Evolutionary conservation across 176 grass and related monocot species (phyloP), one percentile per base, ranked within the genome.

Genomic region (Rhynchospora breviuscula): DNA sequence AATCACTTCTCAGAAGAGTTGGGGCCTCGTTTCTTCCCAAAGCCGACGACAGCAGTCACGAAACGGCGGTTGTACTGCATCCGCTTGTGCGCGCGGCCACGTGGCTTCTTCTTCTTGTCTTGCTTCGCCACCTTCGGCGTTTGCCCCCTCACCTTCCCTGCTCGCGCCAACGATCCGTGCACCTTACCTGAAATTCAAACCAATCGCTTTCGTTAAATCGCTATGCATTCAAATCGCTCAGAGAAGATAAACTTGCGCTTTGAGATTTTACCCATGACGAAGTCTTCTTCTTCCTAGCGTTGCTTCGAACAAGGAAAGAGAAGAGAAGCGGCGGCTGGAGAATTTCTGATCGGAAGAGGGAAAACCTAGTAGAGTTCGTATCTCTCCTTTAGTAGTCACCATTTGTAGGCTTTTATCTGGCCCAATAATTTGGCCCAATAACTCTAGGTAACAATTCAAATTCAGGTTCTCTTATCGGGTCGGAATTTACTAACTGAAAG

Each of bases 11-110:
- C 90, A 14, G 93, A 95, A 52, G 93, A 95, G 84, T 95, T 95
- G 84, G 93, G 93, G 3, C 93, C 93, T 31, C 93, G 93, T 90
- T 95, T 95, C 90, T 92, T 92, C 69, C 93, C 90, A 66, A 95
- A 92, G 77, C 93, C 93, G 59, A 95, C 90, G 67, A 95, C 93
- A 78, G 93, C 93, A 21, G 93, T 95, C 59, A 95, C 90, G 73
- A 95, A 95, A 21, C 93, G 93, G 78, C 93, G 88, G 90, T 95
- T 95, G 93, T 95, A 95, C 87, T 95, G 93, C 88, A 95, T 95
- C 78, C 93, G 87, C 88, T 95, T 95, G 88, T 92, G 5, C 7
- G 93, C 90, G 84, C 93, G 87, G 73, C 93, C 93, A 51, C 93
- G 90, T 73, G 90, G 93, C 87, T 92, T 82, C 86, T 95, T 95